A percentile compares a stretch with the other conserved stretches of the same genome.
Evolutionary conservation across 208 protist genomes (phyloP).

Genomic region (Crithidia expoeki): DNA sequence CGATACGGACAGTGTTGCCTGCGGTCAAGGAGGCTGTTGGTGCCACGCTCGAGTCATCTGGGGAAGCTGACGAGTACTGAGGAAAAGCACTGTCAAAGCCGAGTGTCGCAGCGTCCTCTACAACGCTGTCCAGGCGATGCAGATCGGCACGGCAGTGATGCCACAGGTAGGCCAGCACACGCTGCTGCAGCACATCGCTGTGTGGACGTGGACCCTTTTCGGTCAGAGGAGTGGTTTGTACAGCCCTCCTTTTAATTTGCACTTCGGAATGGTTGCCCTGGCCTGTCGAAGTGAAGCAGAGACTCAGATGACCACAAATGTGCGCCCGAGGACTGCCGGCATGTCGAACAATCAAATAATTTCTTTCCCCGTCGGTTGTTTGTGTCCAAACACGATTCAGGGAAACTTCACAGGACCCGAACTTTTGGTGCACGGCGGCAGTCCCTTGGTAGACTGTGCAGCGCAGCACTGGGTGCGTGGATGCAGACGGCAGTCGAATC

Average conservation of each 20-base stretch:
- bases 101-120: not conserved
- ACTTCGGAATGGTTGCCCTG: not conserved
- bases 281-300: not conserved
- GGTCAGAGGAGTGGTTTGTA: too few relatives aligned
- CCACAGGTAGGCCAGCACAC: conserved; percentile 15
- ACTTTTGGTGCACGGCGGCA: not conserved
- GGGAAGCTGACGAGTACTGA: not conserved
- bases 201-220: not conserved
- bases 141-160: conserved; percentile 11
- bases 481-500: not conserved
- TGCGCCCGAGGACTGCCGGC: conserved; percentile 9
- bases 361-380: not conserved
- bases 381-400: not conserved
- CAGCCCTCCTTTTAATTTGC: not conserved
- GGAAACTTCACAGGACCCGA: conserved; percentile 4
- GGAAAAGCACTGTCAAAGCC: not conserved
- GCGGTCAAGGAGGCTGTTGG: not conserved
- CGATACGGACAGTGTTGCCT: conserved; percentile 4
- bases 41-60: not conserved
- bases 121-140: conserved; percentile 10
- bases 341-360: conserved; percentile 4
- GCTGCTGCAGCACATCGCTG: conserved; percentile 1
- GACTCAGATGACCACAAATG: not conserved
- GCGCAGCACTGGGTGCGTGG: not conserved
- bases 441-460: conserved; percentile 3